Conservation (phyloP, 257 asterid species). For the Fraxinus anomala region DNA sequence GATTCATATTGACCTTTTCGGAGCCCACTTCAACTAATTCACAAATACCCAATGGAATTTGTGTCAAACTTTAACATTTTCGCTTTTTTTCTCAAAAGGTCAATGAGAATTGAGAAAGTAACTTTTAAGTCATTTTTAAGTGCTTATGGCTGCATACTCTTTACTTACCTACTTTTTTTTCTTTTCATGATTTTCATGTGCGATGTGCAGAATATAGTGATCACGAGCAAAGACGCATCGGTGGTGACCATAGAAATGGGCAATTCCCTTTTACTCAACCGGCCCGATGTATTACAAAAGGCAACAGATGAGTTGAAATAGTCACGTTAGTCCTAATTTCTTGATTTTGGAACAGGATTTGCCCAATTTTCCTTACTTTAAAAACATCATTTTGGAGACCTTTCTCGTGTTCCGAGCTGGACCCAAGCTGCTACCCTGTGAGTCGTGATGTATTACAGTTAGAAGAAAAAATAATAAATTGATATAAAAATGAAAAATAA, state of each 20-base stretch:
- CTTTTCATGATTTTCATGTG: conserved; percentile 1
- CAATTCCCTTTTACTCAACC: conserved; percentile 28
- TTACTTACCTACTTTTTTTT: too few relatives aligned
- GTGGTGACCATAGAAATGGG: conserved; percentile 29
- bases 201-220: conserved; percentile 9
- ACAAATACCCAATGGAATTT: too few relatives aligned
- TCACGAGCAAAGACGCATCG: conserved; percentile 28
- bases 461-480: too few relatives aligned
- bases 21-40: too few relatives aligned
- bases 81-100: too few relatives aligned
- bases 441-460: conserved; percentile 18
- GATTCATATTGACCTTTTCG: too few relatives aligned
- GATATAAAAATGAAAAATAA: too few relatives aligned
- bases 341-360: conserved; percentile 17
- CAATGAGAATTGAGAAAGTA: too few relatives aligned
- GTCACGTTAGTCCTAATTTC: neutral
- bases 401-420: conserved; percentile 29
- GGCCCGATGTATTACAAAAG: conserved; percentile 14
- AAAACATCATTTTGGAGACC: conserved; percentile 23
- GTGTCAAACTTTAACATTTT: too few relatives aligned
- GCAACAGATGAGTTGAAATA: conserved; percentile 21
- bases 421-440: conserved; percentile 40
- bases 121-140: too few relatives aligned
- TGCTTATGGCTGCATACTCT: too few relatives aligned
- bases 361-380: conserved; percentile 22